Conservation (phyloP, 169 alveolate species). For the Cytauxzoon felis region DNA sequence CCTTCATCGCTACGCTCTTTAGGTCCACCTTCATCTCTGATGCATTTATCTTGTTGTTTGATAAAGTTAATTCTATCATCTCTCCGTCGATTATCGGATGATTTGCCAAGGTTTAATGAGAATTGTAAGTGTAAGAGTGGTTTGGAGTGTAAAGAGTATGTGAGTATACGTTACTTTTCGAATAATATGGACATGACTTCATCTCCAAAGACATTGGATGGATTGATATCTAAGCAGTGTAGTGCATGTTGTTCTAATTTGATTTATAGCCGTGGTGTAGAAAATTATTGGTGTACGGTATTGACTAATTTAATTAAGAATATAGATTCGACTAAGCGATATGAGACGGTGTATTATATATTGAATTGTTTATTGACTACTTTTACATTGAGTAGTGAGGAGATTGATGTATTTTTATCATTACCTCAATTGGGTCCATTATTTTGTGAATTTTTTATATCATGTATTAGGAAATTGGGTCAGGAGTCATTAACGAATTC, state of each 20-base stretch:
- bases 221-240: slow-evolving; percentile 27
- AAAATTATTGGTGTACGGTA: slow-evolving; percentile 44
- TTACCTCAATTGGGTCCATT: slow-evolving; percentile 33
- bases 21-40: too few relatives aligned
- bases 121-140: slow-evolving; percentile 1
- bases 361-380: slow-evolving; percentile 48
- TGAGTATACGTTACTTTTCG: slow-evolving; percentile 30
- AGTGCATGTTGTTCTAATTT: slow-evolving; percentile 28
- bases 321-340: slow-evolving; percentile 13
- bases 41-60: slow-evolving; percentile 19
- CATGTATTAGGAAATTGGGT: slow-evolving; percentile 16
- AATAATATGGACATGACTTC: slow-evolving; percentile 15
- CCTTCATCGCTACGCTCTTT: too few relatives aligned
- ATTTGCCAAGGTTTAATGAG: slow-evolving; percentile 1
- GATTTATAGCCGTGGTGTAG: slow-evolving; percentile 41
- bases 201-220: slow-evolving; percentile 3
- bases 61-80: slow-evolving; percentile 11
- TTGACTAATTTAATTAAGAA: slow-evolving; percentile 12
- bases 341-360: slow-evolving; percentile 22
- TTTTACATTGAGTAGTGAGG: slow-evolving; percentile 47
- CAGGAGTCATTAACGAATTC: not conserved
- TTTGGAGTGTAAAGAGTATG: not conserved
- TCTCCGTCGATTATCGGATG: slow-evolving; percentile 27
- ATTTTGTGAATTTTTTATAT: slow-evolving; percentile 46
- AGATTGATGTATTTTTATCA: slow-evolving; percentile 38